Conservation (phyloP, 2,329 filamentous ascomycete species). For the Trichocomaceae sp. region DNA sequence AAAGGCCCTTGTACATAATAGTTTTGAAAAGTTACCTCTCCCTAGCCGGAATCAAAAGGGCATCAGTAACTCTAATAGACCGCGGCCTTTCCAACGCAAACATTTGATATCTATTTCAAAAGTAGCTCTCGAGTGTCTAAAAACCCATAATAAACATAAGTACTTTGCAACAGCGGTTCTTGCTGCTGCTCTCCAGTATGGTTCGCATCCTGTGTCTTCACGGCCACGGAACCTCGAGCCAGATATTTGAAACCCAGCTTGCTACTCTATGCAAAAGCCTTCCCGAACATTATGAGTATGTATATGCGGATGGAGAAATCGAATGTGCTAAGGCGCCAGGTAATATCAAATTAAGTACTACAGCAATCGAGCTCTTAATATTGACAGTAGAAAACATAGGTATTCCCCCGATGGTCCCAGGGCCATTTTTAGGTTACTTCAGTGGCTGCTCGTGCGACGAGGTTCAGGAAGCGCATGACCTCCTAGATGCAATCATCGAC, state of each 20-base stretch:
- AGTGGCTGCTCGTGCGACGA: background rate
- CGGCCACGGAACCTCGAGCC: slow-evolving; percentile 14
- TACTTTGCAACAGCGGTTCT: background rate
- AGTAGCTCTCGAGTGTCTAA: background rate
- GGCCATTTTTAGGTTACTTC: background rate
- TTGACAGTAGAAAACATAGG: background rate
- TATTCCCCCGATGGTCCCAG: background rate
- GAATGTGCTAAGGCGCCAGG: background rate
- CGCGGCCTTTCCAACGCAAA: background rate
- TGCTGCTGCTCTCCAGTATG: background rate
- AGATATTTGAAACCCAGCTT: slow-evolving; percentile 8
- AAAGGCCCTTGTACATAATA: background rate
- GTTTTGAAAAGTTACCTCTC: background rate
- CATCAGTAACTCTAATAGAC: background rate
- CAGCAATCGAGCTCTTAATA: no score
- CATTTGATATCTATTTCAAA: background rate
- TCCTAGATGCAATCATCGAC: slow-evolving; percentile 13
- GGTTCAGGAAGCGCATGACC: slow-evolving; percentile 9
- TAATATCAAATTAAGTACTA: slow-evolving; percentile 5
- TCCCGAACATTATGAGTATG: background rate
- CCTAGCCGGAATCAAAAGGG: background rate
- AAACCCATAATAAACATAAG: background rate
- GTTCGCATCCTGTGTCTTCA: slow-evolving; percentile 17
- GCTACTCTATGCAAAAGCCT: background rate
- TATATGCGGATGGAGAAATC: slow-evolving; percentile 2